These are phyloP conservation scores for Dipodascus geniculatus DNA, from an alignment of 805 yeast genomes.

Conservation along the genomic window DNA sequence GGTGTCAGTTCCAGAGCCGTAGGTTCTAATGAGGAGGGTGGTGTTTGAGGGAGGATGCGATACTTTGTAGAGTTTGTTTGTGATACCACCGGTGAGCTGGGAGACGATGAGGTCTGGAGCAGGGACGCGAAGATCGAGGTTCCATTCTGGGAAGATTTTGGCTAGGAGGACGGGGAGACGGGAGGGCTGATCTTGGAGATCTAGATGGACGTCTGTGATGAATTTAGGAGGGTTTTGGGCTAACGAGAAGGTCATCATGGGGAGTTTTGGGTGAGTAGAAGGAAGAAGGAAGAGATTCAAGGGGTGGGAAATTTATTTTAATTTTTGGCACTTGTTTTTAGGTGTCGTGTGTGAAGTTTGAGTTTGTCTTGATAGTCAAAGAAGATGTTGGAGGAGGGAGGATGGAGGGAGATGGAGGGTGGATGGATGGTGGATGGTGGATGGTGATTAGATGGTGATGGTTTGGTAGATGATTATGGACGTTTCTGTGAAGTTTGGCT, in stretches of 20 bases:
- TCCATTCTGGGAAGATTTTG: not conserved
- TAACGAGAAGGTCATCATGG: not conserved
- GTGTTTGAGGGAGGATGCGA: not conserved
- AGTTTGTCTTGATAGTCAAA: too few species aligned
- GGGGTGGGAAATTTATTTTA: not conserved
- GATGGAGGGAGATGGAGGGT: too few species aligned
- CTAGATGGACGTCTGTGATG: not conserved
- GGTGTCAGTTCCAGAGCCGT: conserved; percentile 61
- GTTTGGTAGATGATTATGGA: not conserved
- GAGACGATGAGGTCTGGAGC: not conserved
- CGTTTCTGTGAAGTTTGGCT: not conserved
- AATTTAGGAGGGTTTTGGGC: not conserved
- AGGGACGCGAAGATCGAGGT: not conserved
- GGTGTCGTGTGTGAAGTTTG: not conserved
- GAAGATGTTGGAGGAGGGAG: too few species aligned
- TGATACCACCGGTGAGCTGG: conserved; percentile 1
- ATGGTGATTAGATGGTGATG: not conserved
- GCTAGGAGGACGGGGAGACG: not conserved
- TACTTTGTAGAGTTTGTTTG: not conserved
- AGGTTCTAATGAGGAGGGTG: conserved; percentile 45
- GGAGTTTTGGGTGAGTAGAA: not conserved
- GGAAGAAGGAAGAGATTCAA: not conserved
- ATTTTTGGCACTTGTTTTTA: not conserved
- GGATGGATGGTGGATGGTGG: too few species aligned
- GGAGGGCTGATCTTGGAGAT: not conserved